Evolutionary conservation across 257 asterid genomes (phyloP).

Genomic region (Cynanchum wilfordii): DNA sequence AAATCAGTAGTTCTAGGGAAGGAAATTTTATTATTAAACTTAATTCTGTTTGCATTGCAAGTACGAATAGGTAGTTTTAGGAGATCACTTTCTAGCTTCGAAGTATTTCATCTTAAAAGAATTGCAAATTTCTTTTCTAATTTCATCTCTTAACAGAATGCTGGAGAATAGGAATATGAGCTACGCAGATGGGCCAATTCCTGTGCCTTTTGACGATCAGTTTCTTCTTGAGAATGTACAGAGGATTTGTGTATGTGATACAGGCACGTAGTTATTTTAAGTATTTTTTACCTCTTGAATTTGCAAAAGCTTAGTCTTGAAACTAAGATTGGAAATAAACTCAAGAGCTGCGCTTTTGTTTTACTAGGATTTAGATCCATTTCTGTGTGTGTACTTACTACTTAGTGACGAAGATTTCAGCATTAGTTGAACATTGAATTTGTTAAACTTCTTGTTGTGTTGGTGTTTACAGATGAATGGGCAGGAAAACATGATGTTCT

Average conservation of each 20-base stretch:
- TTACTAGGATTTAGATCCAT: neutral
- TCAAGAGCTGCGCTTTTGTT: neutral
- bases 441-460: conserved; percentile 9
- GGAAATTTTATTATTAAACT: neutral
- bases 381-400: neutral
- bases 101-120: neutral
- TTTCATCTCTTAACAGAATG: conserved; percentile 46
- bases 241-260: conserved; percentile 74
- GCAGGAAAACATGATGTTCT: conserved; percentile 69
- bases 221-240: conserved; percentile 74
- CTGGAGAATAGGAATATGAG: conserved; percentile 94
- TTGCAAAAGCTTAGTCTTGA: neutral
- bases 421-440: neutral
- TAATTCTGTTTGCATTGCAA: neutral
- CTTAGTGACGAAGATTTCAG: neutral
- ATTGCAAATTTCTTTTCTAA: neutral
- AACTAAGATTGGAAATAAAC: neutral
- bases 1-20: neutral
- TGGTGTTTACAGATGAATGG: conserved; percentile 62
- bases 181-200: conserved; percentile 74
- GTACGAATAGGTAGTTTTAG: neutral
- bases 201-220: conserved; percentile 64
- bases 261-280: conserved; percentile 39
- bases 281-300: neutral
- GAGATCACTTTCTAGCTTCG: neutral